Evolutionary conservation across 306 rosid genomes (phyloP).

Genomic region (Quercus engelmannii): DNA sequence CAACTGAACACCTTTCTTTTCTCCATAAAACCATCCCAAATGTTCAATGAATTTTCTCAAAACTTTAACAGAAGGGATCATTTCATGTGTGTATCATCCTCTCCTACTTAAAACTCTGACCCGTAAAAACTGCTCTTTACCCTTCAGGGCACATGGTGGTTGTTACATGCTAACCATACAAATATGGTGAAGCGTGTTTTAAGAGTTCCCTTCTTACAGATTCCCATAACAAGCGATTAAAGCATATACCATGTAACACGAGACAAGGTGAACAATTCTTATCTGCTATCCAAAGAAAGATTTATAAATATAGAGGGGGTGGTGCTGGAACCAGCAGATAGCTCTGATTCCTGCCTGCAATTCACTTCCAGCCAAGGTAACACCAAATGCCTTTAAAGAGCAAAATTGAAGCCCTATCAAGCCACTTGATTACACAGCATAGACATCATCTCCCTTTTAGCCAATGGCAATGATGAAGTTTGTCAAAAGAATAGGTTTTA

Average conservation of each 20-base stretch:
- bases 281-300: background rate
- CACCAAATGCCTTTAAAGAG: background rate
- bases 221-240: background rate
- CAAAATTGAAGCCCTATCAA: background rate
- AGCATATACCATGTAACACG: background rate
- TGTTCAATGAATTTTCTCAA: background rate
- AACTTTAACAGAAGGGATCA: background rate
- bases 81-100: background rate
- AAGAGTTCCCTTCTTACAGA: background rate
- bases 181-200: background rate
- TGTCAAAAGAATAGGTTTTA: background rate
- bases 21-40: background rate
- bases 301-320: background rate
- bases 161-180: background rate
- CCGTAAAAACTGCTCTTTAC: background rate
- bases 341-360: background rate
- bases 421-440: background rate
- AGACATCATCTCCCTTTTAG: background rate
- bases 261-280: constrained; percentile 10
- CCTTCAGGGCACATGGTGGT: background rate
- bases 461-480: background rate
- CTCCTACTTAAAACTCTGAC: background rate
- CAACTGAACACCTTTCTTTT: background rate
- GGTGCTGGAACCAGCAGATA: background rate
- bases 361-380: background rate